Base-by-base conservation (phyloP, 208 protist genomes). In the Leishmania gerbilli region DNA sequence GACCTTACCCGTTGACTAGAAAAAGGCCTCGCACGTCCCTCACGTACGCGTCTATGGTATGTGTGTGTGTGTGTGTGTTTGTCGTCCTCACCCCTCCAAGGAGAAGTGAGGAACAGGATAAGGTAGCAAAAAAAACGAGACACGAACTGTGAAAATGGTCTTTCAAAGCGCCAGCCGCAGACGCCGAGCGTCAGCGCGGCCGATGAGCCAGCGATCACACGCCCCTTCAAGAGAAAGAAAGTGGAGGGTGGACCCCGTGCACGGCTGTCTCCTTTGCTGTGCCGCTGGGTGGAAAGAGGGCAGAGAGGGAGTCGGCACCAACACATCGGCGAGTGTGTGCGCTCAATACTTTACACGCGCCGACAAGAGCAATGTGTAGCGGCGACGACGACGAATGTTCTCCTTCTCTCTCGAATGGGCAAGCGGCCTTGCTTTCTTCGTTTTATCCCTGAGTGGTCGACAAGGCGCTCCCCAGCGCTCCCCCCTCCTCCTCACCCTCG, bases 11-110 rank as follows among this genome's bases (percentile, higher is more conserved):
- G 31, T 19, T n/a, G 27, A 74, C 69, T 74, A 31, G 45, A 74
- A 37, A 9, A 13, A 51, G 69, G 72, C 51, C 60, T 17, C 31
- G 34, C 51, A 34, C 72, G 3, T 47, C 49, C 40, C 15, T 37
- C 51, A 67, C 60, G 24, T 72, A 47, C 42, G 42, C 79, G 77
- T 82, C 79, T 77, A 82, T 74, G 69, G 42, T 74, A 42, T 74
- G 34, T 51, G 67, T 74, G 24, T 74, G 40, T 74, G 69, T 74
- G 45, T 53, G 69, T 37, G 21, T 37, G 69, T 37, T 27, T 53
- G 45, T 27, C 45, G 6, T 53, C 27, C 27, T 53, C 69, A 74
- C 47, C 1, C 69, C 55, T 8, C 69, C n/a, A 53, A 24, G 24
- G 69, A 74, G 45, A 74, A 45, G 45, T 15, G n/a, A 55, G 69